Evolutionary conservation across 352 stramenopile species (phyloP), one percentile per base, ranked within the genome.

Genomic region (Proteromonas lacertae): DNA sequence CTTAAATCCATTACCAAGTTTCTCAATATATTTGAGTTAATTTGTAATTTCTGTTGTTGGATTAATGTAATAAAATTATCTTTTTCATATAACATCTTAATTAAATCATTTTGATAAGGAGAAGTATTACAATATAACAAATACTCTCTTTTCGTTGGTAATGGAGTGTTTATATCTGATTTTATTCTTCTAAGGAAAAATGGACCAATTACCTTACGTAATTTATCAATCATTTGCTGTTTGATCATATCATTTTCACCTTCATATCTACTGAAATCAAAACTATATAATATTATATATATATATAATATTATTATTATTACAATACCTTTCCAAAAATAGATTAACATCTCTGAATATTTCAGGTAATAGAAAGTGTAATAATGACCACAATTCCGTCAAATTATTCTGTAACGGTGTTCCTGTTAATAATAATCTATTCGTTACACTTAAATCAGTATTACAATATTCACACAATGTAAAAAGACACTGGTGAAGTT

Each of bases 1-100:
- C 86, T 67, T 26, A 98, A 59, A 54, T 98, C 84, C 57, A 98
- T 84, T 33, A 95, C 80, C 45, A 98, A 88, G 52, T 96, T 98
- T 35, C 93, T 57, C 36, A 95, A 53, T 1, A 56, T 52, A 21
- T 68, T 7, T 55, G 57, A 30, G 34, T 31, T 6, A 13, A 2
- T 4, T 31, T 7, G 7, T 13, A 16, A 13, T 18, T 21, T 12
- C 16, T 17, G 6, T 19, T 22, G 2, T 1, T 2, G 2, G 18
- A 17, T 3, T 5, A 21, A 16, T 53, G 50, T 1, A 53, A 42
- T 14, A 35, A 30, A 43, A 70, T 61, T 40, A 93, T 88, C 53
- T 95, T 78, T 30, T 78, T 72, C 19, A 92, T 50, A 14, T 93
- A 54, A 4, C 93, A 54, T 21, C 77, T 84, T 47, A 90, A 89